phyloP scores from a whole-genome alignment of 2,329 filamentous ascomycete species.

The Ceratocystis papillata region DNA sequence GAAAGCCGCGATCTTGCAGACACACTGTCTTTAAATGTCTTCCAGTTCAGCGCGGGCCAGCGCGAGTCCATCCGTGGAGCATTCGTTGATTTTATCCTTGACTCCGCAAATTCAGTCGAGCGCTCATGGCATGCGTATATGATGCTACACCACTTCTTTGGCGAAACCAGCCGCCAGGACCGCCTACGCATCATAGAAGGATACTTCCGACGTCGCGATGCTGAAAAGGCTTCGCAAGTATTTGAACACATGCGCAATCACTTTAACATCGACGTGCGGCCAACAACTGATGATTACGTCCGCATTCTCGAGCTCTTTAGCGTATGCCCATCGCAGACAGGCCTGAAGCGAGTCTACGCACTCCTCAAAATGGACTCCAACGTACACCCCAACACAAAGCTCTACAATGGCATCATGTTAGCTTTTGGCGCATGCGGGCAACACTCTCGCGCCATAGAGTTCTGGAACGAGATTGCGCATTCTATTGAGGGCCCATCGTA shows the following conservation, averaged over 20 bases:
- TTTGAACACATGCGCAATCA: constrained; percentile 93
- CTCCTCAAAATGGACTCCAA: constrained; percentile 88
- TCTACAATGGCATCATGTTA: constrained; percentile 79
- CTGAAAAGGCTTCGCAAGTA: constrained; percentile 75
- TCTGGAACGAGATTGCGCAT: constrained; percentile 75
- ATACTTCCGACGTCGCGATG: constrained; percentile 66
- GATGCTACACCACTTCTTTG: constrained; percentile 54
- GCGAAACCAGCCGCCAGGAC: constrained; percentile 51
- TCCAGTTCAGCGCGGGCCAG: constrained; percentile 59
- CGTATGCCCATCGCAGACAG: constrained; percentile 42
- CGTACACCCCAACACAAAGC: constrained; percentile 61
- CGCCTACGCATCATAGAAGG: constrained; percentile 66
- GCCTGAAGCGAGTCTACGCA: constrained; percentile 70
- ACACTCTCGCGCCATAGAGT: constrained; percentile 56
- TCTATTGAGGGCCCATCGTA: constrained; percentile 80
- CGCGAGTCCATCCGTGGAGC: constrained; percentile 54
- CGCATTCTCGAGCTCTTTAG: constrained; percentile 67
- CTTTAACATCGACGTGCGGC: constrained; percentile 49
- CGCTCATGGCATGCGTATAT: constrained; percentile 56
- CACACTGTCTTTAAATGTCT: constrained; percentile 63
- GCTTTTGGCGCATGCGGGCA: constrained; percentile 64
- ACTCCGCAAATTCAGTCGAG: constrained; percentile 50
- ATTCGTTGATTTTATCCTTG: constrained; percentile 57
- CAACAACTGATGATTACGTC: constrained; percentile 64
- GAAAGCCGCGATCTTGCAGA: constrained; percentile 73